Percentiles rank a stretch among this genome's conserved stretches.
These are phyloP conservation scores for Penicillium diatomitis DNA, from an alignment of 495 filamentous ascomycete genomes.

Conservation along the genomic window DNA sequence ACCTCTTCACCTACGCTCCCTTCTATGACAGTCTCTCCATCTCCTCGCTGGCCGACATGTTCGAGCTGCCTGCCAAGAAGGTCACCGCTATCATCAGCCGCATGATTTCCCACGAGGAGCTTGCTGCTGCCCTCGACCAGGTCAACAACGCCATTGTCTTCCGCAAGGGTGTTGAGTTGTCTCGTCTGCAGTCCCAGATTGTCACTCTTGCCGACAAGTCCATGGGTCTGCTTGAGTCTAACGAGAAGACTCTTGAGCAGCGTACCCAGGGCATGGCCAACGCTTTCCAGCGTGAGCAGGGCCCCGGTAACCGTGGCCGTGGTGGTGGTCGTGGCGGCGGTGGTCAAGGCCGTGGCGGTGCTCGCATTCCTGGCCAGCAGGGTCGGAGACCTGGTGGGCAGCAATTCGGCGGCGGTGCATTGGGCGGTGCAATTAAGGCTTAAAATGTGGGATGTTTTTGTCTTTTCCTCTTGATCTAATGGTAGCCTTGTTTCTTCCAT, in stretches of 20 bases:
- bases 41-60: conserved; percentile 80
- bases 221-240: conserved; percentile 86
- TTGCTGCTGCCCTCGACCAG: conserved; percentile 92
- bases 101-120: conserved; percentile 99
- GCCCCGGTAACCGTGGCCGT: conserved; percentile 65
- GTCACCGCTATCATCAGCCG: conserved; percentile 92
- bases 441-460: conserved; percentile 27
- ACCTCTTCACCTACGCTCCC: conserved; percentile 98
- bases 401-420: conserved; percentile 55
- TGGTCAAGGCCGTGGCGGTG: conserved; percentile 60
- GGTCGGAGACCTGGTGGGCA: conserved; percentile 47
- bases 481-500: conserved; percentile 25
- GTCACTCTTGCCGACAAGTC: conserved; percentile 94
- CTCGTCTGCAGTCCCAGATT: conserved; percentile 87
- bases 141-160: conserved; percentile 97
- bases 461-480: conserved; percentile 26
- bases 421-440: conserved; percentile 55
- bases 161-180: conserved; percentile 97
- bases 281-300: conserved; percentile 84
- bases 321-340: conserved; percentile 52
- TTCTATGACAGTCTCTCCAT: conserved; percentile 97
- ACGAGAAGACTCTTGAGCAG: conserved; percentile 94
- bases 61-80: conserved; percentile 84
- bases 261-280: conserved; percentile 92
- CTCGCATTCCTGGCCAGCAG: conserved; percentile 38